A percentile compares a stretch with the other conserved stretches of the same genome.
These are phyloP conservation scores for Marasmius sp. DNA, from an alignment of 1,284 basidiomycete species.

Conservation along the genomic window DNA sequence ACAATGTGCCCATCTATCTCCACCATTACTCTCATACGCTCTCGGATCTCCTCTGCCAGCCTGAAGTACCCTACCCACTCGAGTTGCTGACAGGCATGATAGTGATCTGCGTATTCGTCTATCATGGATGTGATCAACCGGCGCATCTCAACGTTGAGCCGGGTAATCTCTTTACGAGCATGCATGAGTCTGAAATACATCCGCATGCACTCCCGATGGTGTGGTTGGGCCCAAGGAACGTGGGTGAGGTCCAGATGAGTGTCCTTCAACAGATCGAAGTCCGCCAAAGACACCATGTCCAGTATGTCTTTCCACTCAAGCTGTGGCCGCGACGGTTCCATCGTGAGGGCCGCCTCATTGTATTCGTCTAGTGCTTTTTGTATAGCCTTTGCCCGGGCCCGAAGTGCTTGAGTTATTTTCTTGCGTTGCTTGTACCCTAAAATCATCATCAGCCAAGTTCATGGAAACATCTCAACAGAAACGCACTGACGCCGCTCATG, in stretches of 20 bases:
- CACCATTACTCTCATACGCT: background rate
- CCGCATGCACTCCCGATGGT: background rate
- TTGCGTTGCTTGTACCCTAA: background rate
- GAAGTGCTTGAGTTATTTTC: background rate
- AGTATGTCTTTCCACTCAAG: background rate
- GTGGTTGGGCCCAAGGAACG: background rate
- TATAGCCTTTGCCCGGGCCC: background rate
- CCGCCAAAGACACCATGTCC: background rate
- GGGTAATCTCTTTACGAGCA: background rate
- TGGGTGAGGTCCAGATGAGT: background rate
- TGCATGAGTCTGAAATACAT: background rate
- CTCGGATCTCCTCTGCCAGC: background rate
- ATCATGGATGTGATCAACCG: background rate
- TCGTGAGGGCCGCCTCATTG: background rate
- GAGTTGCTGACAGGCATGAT: background rate
- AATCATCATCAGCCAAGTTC: background rate
- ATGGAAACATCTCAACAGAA: background rate
- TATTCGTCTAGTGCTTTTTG: background rate
- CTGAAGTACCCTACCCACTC: background rate
- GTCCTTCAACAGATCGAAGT: background rate
- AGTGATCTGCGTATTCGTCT: background rate
- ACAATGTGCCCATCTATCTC: background rate
- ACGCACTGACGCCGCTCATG: background rate
- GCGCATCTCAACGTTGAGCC: background rate
- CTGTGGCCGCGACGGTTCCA: background rate